Percentiles rank a stretch among this genome's conserved stretches.
phyloP scores from a whole-genome alignment of 139 green algal genomes.

The Tetradesmus obliquus region DNA sequence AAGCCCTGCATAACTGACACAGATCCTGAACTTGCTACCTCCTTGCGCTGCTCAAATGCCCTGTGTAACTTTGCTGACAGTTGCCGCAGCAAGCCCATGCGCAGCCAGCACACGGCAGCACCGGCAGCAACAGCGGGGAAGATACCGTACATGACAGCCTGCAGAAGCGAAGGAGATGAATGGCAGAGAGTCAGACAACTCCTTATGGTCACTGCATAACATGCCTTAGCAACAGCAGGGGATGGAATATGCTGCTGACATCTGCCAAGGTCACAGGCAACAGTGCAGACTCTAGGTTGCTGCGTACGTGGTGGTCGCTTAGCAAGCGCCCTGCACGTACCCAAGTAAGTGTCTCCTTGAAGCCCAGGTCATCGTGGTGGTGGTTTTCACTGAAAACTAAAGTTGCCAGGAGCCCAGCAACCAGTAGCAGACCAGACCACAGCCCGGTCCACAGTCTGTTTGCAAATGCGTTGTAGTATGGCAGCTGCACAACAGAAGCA shows the following conservation, averaged over 20 bases:
- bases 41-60: not conserved
- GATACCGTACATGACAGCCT: constrained; percentile 43
- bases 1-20: not conserved
- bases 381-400: too few relatives aligned
- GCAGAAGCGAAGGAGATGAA: not conserved
- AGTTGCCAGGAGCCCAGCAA: not conserved
- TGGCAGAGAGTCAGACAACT: too few relatives aligned
- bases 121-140: constrained; percentile 16
- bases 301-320: too few relatives aligned
- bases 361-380: too few relatives aligned
- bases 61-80: not conserved
- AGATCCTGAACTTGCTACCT: not conserved
- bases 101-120: not conserved
- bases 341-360: too few relatives aligned
- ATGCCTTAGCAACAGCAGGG: too few relatives aligned
- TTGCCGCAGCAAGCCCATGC: not conserved
- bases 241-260: too few relatives aligned
- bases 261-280: too few relatives aligned
- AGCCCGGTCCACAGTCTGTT: constrained; percentile 20
- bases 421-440: not conserved
- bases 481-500: not conserved
- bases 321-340: too few relatives aligned
- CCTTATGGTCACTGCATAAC: too few relatives aligned
- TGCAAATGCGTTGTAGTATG: not conserved
- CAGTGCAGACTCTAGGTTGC: too few relatives aligned